Percentiles rank a stretch among this genome's conserved stretches.
phyloP scores from a whole-genome alignment of 805 yeast species.

The Starmerella roubikii region DNA sequence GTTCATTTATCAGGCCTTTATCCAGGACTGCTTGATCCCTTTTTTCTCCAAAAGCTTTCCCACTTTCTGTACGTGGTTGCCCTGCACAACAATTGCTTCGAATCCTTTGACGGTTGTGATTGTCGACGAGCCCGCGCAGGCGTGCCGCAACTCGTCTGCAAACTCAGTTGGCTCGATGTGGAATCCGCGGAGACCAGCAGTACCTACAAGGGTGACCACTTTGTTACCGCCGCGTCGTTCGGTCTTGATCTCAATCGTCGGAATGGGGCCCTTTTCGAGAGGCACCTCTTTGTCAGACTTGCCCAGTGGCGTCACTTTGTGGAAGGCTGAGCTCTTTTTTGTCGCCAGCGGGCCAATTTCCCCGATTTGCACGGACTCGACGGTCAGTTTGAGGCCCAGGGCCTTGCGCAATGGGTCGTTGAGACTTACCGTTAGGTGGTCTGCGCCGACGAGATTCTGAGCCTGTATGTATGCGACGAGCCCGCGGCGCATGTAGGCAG shows the following conservation, averaged over 20 bases:
- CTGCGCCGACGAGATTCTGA: conserved; percentile 37
- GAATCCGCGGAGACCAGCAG: conserved; percentile 51
- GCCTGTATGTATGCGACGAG: conserved; percentile 43
- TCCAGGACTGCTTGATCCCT: conserved; percentile 46
- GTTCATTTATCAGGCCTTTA: conserved; percentile 32
- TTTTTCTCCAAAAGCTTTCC: conserved; percentile 30
- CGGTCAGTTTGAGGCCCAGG: conserved; percentile 27
- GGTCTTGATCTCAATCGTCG: conserved; percentile 50
- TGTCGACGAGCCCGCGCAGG: conserved; percentile 83
- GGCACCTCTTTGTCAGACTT: conserved; percentile 26
- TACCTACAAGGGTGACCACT: conserved; percentile 48
- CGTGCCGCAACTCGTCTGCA: conserved; percentile 54
- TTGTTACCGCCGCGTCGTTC: conserved; percentile 75
- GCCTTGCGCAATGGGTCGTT: conserved; percentile 42
- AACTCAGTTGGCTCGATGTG: conserved; percentile 49
- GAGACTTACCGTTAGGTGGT: conserved; percentile 34
- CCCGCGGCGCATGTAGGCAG: conserved; percentile 38
- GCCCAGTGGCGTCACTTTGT: conserved; percentile 37
- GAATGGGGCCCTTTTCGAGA: conserved; percentile 52
- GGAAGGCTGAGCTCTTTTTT: conserved; percentile 33
- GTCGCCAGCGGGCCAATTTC: conserved; percentile 31
- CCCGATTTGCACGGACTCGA: conserved; percentile 26
- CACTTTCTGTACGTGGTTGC: conserved; percentile 58
- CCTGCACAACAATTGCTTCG: conserved; percentile 74
- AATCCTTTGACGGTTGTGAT: conserved; percentile 37